These are phyloP conservation scores for Cicer chorassanicum DNA, from an alignment of 306 rosid species.

Conservation along the genomic window DNA sequence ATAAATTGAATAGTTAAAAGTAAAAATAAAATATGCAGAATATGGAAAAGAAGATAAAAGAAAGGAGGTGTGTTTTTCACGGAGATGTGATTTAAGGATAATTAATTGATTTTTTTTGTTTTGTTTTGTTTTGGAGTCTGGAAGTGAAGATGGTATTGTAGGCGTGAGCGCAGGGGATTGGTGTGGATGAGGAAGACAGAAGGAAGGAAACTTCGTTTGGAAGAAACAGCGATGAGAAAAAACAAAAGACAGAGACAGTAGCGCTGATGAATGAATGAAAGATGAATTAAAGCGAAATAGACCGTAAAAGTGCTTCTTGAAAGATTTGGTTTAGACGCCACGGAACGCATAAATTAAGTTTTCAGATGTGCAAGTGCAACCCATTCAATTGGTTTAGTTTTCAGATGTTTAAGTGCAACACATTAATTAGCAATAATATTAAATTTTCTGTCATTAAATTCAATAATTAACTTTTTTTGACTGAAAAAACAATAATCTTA, in stretches of 20 bases:
- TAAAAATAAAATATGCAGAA: background rate
- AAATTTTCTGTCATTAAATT: too few species aligned
- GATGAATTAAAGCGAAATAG: background rate
- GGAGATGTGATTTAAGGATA: background rate
- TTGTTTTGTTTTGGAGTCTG: background rate
- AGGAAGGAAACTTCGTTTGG: slow-evolving; percentile 32
- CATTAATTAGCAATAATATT: too few species aligned
- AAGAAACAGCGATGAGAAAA: background rate
- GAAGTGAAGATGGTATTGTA: background rate
- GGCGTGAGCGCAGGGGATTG: slow-evolving; percentile 31
- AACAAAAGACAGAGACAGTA: background rate
- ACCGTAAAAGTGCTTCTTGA: background rate
- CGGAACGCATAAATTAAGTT: background rate
- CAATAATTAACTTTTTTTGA: too few species aligned
- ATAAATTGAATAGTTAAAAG: background rate
- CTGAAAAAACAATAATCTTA: too few species aligned
- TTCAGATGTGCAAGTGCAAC: too few species aligned
- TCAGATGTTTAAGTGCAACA: too few species aligned
- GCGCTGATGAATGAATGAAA: background rate
- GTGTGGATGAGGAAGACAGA: background rate
- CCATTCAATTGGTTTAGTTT: too few species aligned
- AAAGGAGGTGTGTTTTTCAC: background rate
- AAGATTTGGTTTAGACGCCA: background rate
- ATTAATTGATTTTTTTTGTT: background rate
- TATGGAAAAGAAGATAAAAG: background rate